Evolutionary conservation across 495 filamentous ascomycete genomes (phyloP).

Genomic region (Tuber brumale): DNA sequence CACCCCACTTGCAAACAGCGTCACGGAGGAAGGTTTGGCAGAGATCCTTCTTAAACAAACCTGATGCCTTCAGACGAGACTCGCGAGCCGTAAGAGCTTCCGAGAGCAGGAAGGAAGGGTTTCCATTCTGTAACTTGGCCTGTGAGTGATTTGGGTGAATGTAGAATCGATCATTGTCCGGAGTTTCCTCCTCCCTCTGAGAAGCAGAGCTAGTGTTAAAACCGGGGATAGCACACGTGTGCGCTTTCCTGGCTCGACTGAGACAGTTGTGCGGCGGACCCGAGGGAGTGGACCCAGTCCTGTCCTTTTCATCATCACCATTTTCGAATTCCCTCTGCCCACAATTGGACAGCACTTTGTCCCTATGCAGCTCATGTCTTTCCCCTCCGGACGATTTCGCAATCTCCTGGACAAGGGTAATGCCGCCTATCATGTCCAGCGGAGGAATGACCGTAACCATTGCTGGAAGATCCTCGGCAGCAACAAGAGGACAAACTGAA

Average conservation of each 20-base stretch:
- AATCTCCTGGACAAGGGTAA: conserved; percentile 30
- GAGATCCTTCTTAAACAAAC: not conserved
- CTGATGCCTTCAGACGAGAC: conserved; percentile 1
- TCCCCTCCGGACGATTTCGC: not conserved
- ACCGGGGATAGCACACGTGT: not conserved
- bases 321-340: not conserved
- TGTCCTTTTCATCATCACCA: not conserved
- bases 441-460: conserved; percentile 24
- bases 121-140: not conserved
- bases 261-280: not conserved
- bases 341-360: not conserved
- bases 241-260: not conserved
- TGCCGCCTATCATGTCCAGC: conserved; percentile 2
- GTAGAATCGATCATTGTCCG: not conserved
- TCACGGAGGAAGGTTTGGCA: not conserved
- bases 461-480: conserved; percentile 18
- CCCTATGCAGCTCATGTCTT: not conserved
- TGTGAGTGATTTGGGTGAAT: conserved; percentile 3
- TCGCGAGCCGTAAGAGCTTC: not conserved
- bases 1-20: conserved; percentile 7
- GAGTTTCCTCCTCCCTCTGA: not conserved
- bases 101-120: not conserved
- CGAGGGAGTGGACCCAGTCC: not conserved
- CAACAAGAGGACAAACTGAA: conserved; percentile 20
- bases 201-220: not conserved